A percentile compares a stretch with the other conserved stretches of the same genome.
phyloP scores from a whole-genome alignment of 495 filamentous ascomycete species.

The Trichoderma orchidacearum region DNA sequence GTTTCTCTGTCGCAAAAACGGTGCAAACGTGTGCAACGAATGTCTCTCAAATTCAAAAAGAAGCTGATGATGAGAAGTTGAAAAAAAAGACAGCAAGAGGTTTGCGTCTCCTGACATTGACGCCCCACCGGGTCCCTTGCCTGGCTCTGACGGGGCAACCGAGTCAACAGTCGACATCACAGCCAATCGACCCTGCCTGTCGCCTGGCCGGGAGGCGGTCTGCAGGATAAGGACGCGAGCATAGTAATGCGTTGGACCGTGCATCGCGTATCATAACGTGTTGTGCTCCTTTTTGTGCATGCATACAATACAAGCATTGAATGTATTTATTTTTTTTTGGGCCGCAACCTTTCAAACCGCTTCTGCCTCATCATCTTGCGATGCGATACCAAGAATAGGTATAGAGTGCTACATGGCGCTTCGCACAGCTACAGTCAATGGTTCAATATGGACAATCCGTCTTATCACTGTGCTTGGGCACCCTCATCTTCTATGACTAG shows the following conservation, averaged over 20 bases:
- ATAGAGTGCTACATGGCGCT: too few species aligned
- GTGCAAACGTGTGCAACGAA: background rate
- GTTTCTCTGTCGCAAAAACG: background rate
- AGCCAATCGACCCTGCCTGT: background rate
- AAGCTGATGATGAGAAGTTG: background rate
- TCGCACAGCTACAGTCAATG: too few species aligned
- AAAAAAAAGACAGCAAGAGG: background rate
- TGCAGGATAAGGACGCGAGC: background rate
- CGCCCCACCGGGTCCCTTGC: background rate
- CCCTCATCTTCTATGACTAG: too few species aligned
- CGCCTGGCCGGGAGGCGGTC: background rate
- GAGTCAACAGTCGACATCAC: background rate
- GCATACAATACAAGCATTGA: too few species aligned
- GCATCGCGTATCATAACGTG: background rate
- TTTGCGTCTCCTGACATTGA: background rate
- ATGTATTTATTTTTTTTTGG: too few species aligned
- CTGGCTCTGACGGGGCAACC: constrained; percentile 3
- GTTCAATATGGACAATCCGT: too few species aligned
- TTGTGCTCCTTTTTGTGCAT: too few species aligned
- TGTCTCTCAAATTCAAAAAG: background rate
- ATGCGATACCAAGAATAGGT: too few species aligned
- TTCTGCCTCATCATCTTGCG: too few species aligned
- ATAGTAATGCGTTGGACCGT: background rate
- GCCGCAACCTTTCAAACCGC: too few species aligned
- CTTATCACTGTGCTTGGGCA: too few species aligned